These are phyloP conservation scores for Ceratocystis variospora DNA, from an alignment of 2,329 filamentous ascomycete genomes.

Conservation along the genomic window DNA sequence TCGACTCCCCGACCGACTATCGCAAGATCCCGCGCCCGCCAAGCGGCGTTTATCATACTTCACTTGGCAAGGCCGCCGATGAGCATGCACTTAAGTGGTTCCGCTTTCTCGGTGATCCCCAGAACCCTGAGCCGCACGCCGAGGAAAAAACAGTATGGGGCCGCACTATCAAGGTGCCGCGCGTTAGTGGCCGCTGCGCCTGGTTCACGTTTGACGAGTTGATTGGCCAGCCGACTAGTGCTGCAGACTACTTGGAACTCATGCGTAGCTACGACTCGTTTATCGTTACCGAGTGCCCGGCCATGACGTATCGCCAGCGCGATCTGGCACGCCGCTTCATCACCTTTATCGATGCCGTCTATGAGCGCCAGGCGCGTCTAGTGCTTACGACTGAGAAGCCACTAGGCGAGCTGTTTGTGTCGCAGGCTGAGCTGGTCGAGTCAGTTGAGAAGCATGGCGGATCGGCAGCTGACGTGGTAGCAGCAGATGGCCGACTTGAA, in stretches of 20 bases:
- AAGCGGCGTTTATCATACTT: constrained; percentile 85
- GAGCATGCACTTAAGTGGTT: constrained; percentile 93
- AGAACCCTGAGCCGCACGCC: constrained; percentile 58
- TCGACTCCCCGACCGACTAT: constrained; percentile 92
- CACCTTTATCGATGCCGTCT: constrained; percentile 93
- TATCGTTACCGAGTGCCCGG: constrained; percentile 78
- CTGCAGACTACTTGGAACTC: constrained; percentile 89
- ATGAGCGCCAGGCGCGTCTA: constrained; percentile 84
- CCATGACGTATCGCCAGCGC: constrained; percentile 74
- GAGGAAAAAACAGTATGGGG: constrained; percentile 85
- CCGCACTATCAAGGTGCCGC: constrained; percentile 72
- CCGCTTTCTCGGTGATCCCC: constrained; percentile 74
- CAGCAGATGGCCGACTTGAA: constrained; percentile 53
- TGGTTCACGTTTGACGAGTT: constrained; percentile 89
- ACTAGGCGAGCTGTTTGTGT: constrained; percentile 73
- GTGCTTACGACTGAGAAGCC: constrained; percentile 84
- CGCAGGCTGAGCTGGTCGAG: constrained; percentile 52
- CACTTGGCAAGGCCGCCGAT: constrained; percentile 61
- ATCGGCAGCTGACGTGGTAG: constrained; percentile 21
- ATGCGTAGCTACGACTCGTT: constrained; percentile 84
- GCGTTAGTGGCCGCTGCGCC: constrained; percentile 74
- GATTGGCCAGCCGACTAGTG: constrained; percentile 75
- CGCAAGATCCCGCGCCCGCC: constrained; percentile 89
- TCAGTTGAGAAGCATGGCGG: constrained; percentile 40
- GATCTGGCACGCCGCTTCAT: constrained; percentile 90